Conservation (phyloP, 345 rosid species). For the Acer negundo region DNA sequence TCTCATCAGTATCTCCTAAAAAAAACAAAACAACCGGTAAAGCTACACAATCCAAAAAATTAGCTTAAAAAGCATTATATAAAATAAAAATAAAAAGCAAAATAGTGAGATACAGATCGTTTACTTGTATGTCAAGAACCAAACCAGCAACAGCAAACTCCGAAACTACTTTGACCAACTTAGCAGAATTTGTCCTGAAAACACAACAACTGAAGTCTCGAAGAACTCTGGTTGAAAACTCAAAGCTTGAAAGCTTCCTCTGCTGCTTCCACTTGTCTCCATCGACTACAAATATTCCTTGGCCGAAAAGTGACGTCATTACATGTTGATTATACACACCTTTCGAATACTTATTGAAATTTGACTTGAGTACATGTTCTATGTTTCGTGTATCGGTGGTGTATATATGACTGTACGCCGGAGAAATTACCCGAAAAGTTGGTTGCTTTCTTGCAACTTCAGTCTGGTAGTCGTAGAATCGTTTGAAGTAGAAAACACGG, state of each 20-base stretch:
- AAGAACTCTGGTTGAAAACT: conserved; percentile 70
- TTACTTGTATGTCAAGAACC: conserved; percentile 70
- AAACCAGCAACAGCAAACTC: conserved; percentile 31
- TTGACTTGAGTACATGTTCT: conserved; percentile 59
- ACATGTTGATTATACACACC: conserved; percentile 38
- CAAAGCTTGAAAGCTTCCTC: conserved; percentile 73
- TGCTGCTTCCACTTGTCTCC: conserved; percentile 87
- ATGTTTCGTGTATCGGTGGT: conserved; percentile 63
- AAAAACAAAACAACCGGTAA: not conserved
- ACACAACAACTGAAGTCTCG: conserved; percentile 71
- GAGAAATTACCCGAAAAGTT: conserved; percentile 57
- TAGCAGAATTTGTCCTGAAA: conserved; percentile 55
- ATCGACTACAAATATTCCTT: conserved; percentile 75
- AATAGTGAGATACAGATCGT: conserved; percentile 27
- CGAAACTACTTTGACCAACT: conserved; percentile 39
- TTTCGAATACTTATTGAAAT: conserved; percentile 49
- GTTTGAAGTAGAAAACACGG: conserved; percentile 41
- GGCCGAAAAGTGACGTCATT: conserved; percentile 52
- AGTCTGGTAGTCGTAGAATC: conserved; percentile 58
- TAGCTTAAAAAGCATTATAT: too few relatives aligned
- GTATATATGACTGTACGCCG: conserved; percentile 41
- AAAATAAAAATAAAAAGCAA: too few relatives aligned
- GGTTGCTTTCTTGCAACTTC: conserved; percentile 39
- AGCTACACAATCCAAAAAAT: too few relatives aligned
- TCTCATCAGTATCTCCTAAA: conserved; percentile 67